Conservation (phyloP, 2,329 filamentous ascomycete species). For the Neurospora crassa region DNA sequence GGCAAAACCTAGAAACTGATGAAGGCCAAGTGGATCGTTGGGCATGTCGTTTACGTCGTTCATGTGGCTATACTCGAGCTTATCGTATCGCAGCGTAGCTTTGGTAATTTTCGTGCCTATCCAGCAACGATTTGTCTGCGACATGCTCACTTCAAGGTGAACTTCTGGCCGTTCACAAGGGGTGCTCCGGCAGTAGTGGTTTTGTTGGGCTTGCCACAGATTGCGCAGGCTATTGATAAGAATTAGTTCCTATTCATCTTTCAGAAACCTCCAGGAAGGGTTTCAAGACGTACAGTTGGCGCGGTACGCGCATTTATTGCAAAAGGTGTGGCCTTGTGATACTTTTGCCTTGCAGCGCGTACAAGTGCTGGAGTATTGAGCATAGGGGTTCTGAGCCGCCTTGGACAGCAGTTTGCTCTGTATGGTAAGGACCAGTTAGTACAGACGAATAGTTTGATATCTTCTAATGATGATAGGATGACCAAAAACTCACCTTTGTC, state of each 20-base stretch:
- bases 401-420: conserved; percentile 57
- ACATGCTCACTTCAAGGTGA: conserved; percentile 44
- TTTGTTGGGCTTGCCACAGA: conserved; percentile 52
- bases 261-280: neutral
- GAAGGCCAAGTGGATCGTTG: neutral
- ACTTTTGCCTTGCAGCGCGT: conserved; percentile 53
- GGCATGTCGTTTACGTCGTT: neutral
- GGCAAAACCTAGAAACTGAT: neutral
- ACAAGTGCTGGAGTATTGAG: conserved; percentile 51
- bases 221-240: conserved; percentile 41
- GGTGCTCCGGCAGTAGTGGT: conserved; percentile 40
- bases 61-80: neutral
- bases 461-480: neutral
- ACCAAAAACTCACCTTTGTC: conserved; percentile 37
- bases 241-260: conserved; percentile 6
- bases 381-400: conserved; percentile 56
- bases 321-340: conserved; percentile 50
- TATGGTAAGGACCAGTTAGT: neutral
- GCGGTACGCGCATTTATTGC: conserved; percentile 54
- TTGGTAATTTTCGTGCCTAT: neutral
- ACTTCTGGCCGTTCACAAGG: conserved; percentile 50
- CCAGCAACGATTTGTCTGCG: neutral
- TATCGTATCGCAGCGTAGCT: neutral
- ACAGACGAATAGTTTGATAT: neutral
- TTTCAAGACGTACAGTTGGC: conserved; percentile 40